Base-by-base conservation (phyloP, 345 rosid genomes). In the Hibiscus trionum region DNA sequence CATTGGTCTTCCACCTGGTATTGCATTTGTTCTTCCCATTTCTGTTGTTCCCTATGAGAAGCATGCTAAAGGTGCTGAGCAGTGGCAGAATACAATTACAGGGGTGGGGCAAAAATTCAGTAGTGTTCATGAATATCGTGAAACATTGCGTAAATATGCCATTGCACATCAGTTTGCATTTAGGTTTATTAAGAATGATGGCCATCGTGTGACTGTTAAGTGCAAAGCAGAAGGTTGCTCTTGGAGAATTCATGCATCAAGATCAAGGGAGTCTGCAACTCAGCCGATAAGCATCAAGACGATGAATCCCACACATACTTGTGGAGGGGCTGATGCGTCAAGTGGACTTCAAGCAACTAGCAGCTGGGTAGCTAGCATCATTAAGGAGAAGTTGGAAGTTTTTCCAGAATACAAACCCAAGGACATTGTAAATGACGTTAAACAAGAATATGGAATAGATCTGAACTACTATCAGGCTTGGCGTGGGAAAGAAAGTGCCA, bases 201-300 rank as follows among this genome's bases (percentile, higher is more conserved):
- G 94, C 67, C 96, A 93, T 70, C 86, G 98, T 7, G 98, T 93
- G 72, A 89, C 97, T 39, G 98, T 91, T 31, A 93, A 91, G 79
- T 91, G 98, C 82, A 93, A 91, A 84, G 93, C 96, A 0, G 97
- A 93, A 71, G 91, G 96, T 47, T 93, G 98, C 78, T 96, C 94
- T 37, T 93, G 97, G 97, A 88, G 98, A 77, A 90, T 93, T 76
- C 96, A 91, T 66, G 98, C 98, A 15, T 93, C 97, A 3, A 86
- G 96, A 15, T 93, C 97, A 3, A 86, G 96, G 82, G 76, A 90
- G 76, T 88, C 97, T 0, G 90, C 96, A 11, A 93, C 97, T 59
- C 97, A 93, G 73, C 85, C 90, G 55, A 90, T 90, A 65, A 88
- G 94, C 70, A 91, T 93, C 61, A 93, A 93, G 79, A 93, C 88